phyloP scores from a whole-genome alignment of 148 eudicot species.

The Amaranthus palmeri region DNA sequence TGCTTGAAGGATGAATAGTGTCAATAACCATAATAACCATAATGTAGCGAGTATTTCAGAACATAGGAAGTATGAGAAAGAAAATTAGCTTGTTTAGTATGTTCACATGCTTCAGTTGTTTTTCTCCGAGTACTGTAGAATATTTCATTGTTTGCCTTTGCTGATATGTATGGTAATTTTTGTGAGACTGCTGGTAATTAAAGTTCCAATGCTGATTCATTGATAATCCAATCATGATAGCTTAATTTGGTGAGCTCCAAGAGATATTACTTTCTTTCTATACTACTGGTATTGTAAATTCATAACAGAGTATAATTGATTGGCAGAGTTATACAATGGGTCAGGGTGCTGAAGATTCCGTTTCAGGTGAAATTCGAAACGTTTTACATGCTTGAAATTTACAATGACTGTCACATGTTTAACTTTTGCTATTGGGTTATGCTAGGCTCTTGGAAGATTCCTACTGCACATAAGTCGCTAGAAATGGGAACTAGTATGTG shows the following conservation, averaged over 20 bases:
- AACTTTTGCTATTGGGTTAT: conserved; percentile 16
- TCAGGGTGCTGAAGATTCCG: conserved; percentile 29
- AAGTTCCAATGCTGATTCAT: neutral
- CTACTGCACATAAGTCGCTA: conserved; percentile 28
- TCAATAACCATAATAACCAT: too few relatives aligned
- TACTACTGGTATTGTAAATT: neutral
- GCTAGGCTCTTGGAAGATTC: conserved; percentile 39
- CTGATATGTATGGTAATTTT: too few relatives aligned
- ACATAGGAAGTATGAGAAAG: too few relatives aligned
- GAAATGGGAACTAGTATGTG: conserved; percentile 38
- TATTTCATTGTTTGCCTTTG: too few relatives aligned
- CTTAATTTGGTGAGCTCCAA: neutral
- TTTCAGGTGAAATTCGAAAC: conserved; percentile 23
- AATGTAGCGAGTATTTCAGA: too few relatives aligned
- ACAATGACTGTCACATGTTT: neutral
- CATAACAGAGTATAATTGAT: neutral
- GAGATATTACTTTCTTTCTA: neutral
- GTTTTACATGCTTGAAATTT: conserved; percentile 2
- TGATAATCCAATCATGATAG: neutral
- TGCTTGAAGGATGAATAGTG: too few relatives aligned
- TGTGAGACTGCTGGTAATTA: neutral
- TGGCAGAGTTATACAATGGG: conserved; percentile 33
- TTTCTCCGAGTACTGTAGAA: too few relatives aligned
- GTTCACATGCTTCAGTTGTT: too few relatives aligned
- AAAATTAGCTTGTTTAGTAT: too few relatives aligned